Evolutionary conservation across 1,284 basidiomycete genomes (phyloP), one percentile per base, ranked within the genome.

Genomic region (Vanrija sp.): DNA sequence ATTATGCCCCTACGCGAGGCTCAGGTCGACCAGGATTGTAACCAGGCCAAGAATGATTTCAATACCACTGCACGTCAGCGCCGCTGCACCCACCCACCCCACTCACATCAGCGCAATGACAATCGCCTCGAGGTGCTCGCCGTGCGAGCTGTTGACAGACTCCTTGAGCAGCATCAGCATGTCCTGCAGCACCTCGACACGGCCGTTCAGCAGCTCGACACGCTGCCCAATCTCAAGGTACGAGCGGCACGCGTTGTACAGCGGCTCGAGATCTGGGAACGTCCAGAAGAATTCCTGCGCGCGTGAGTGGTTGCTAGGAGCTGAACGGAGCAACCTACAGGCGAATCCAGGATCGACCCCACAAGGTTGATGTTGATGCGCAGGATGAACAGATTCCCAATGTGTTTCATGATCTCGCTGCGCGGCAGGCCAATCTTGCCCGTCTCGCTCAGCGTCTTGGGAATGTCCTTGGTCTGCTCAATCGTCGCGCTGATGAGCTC

Each of bases 151-250:
- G 20, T 90, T 91, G 35, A 96, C 94, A 49, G 69, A 69, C 76
- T 97, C 94, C 76, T 97, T 97, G 46, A 98, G 79, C 49, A 98
- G 81, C 72, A 93, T 88, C 9, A 98, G 83, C 89, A 98, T 96
- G 72, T 98, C 93, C 80, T 98, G 93, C 38, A 98, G 78, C 54
- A 97, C 88, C 88, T 90, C 94, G 20, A 97, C 67, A 91, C 93
- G 85, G 27, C 91, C 90, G 75, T 96, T 97, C 54, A 98, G 79
- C 39, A 97, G 78, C 71, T 95, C 89, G 63, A 96, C 92, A 48
- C 93, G 84, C 73, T 96, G 93, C 3, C 90, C 89, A 56, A 97
- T 91, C 77, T 98, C 93, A 27, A 98, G 82, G 72, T 98, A 98
- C 67, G 86, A 88, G 58, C 91, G 82, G 6, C 91, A 90, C 5